Conservation (phyloP, 2,329 filamentous ascomycete genomes). For the Penicillium digitatum region DNA sequence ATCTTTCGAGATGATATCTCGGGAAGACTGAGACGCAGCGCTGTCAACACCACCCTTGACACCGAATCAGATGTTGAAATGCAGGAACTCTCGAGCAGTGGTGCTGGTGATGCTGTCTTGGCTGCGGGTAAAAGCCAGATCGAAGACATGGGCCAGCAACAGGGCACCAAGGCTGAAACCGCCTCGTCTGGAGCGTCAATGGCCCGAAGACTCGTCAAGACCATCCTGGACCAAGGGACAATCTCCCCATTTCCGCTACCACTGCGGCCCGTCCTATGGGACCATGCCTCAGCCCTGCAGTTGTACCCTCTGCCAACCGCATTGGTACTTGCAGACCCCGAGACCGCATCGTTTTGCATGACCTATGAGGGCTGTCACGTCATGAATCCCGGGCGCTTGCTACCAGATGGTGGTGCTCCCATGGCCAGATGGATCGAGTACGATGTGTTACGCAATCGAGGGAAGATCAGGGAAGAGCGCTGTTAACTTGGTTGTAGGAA, state of each 20-base stretch:
- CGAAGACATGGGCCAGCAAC: constrained; percentile 19
- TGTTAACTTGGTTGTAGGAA: constrained; percentile 41
- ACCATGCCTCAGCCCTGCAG: constrained; percentile 70
- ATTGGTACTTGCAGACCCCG: constrained; percentile 75
- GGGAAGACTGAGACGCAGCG: constrained; percentile 69
- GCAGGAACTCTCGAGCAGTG: constrained; percentile 25
- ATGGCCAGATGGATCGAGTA: constrained; percentile 85
- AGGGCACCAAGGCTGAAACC: constrained; percentile 14
- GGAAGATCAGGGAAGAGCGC: constrained; percentile 60
- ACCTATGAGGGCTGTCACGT: constrained; percentile 96
- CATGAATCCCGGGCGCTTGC: constrained; percentile 80
- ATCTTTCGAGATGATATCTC: constrained; percentile 85
- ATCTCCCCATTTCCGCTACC: constrained; percentile 81
- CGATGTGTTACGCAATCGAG: constrained; percentile 60
- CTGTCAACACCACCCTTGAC: constrained; percentile 62
- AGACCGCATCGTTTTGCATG: constrained; percentile 75
- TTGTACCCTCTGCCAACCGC: constrained; percentile 86
- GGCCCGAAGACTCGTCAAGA: constrained; percentile 80
- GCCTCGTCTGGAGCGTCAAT: constrained; percentile 39
- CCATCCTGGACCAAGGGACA: constrained; percentile 83
- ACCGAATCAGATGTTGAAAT: constrained; percentile 20
- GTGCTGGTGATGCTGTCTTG: constrained; percentile 15
- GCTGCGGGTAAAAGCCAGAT: constrained; percentile 32
- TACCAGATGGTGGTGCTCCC: constrained; percentile 64
- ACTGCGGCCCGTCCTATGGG: constrained; percentile 82